Percentiles rank a stretch among this genome's conserved stretches.
Evolutionary conservation across 2,329 filamentous ascomycete species (phyloP).

Genomic region (Coniosporium tulheliwenetii): DNA sequence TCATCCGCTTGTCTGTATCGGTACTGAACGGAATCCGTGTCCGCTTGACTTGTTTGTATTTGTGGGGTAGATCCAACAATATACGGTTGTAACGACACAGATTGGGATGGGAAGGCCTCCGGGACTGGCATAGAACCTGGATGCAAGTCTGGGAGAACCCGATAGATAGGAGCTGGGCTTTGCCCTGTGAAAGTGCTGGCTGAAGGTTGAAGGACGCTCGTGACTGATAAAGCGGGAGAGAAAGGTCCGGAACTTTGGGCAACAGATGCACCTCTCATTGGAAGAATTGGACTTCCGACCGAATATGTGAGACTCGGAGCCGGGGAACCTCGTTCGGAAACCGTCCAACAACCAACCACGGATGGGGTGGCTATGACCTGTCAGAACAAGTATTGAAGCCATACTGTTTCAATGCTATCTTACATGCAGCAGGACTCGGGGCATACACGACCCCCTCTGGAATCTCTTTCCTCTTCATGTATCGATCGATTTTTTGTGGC

Average conservation of each 20-base stretch:
- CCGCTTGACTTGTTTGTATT: neutral
- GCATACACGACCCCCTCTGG: constrained; percentile 6
- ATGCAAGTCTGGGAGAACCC: constrained; percentile 4
- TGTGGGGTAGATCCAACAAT: neutral
- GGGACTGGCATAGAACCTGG: neutral
- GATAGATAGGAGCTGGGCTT: constrained; percentile 6
- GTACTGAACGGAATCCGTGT: neutral
- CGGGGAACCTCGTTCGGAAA: neutral
- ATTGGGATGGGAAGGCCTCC: constrained; percentile 1
- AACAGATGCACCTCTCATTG: constrained; percentile 1
- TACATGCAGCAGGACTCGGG: constrained; percentile 9
- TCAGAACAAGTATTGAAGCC: constrained; percentile 1
- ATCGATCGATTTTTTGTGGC: constrained; percentile 9
- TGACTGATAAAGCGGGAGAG: constrained; percentile 8
- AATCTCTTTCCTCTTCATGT: constrained; percentile 9
- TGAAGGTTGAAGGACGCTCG: constrained; percentile 7
- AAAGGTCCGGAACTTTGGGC: constrained; percentile 4
- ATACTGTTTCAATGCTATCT: constrained; percentile 3
- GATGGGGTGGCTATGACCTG: neutral
- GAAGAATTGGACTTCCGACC: constrained; percentile 2
- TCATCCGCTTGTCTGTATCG: constrained; percentile 1
- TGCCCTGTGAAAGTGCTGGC: constrained; percentile 7
- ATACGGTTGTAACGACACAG: neutral
- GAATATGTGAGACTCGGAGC: constrained; percentile 5
- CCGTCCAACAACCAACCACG: neutral